A percentile compares a stretch with the other conserved stretches of the same genome.
phyloP scores from a whole-genome alignment of 2,329 filamentous ascomycete species.

The Xylaria sp. region DNA sequence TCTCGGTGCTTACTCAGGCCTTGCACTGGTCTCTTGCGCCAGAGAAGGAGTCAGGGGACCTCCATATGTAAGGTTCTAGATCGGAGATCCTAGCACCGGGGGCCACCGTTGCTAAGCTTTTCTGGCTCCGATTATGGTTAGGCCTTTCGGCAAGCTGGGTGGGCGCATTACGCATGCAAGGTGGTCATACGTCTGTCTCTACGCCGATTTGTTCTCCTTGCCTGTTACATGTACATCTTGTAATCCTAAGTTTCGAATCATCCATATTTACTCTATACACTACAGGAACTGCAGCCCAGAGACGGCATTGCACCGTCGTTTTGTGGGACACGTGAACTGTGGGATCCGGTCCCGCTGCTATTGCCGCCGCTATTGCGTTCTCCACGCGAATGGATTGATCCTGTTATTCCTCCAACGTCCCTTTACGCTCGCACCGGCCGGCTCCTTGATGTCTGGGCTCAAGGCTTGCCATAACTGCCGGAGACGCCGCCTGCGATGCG shows the following conservation, averaged over 20 bases:
- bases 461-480: conserved; percentile 65
- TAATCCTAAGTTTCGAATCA: no score
- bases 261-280: not conserved
- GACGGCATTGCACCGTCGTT: not conserved
- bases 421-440: not conserved
- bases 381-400: not conserved
- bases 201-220: not conserved
- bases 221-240: no score
- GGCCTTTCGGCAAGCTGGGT: no score
- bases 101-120: conserved; percentile 16
- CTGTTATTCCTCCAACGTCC: no score
- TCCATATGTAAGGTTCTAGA: conserved; percentile 1
- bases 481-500: conserved; percentile 62
- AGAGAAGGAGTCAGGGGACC: conserved; percentile 4
- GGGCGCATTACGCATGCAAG: not conserved
- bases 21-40: conserved; percentile 5
- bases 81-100: not conserved
- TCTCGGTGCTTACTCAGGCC: not conserved
- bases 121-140: conserved; percentile 1
- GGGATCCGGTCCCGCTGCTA: not conserved
- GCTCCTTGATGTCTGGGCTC: conserved; percentile 14
- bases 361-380: not conserved
- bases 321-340: not conserved
- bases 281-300: not conserved
- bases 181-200: not conserved